Base-by-base conservation (phyloP, 176 grass and related monocot species). In the Musa beccarii region DNA sequence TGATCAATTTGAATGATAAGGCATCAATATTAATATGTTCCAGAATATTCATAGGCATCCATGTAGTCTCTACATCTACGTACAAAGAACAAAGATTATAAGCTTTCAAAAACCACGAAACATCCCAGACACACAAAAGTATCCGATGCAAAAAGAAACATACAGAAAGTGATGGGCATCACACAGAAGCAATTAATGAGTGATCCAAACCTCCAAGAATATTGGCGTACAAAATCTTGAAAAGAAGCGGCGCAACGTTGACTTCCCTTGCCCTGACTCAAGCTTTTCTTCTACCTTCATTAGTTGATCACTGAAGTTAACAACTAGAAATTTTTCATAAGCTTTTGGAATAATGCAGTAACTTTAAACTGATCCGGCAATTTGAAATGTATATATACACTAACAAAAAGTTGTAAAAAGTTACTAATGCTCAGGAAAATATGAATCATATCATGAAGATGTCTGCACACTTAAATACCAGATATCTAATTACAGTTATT, bases 181-280 rank as follows among this genome's bases (percentile, higher is more conserved):
- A 43, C 11, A 1, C 66, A 68, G 34, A 15, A 29, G 13, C 5
- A 68, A 53, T 20, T 52, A 52, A 17, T 16, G 9, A 53, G n/a
- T 6, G n/a, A 72, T 11, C 8, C 10, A 53, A 53, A 98, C 95
- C 88, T 98, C 95, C 29, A 98, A 83, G 71, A 93, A 98, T 75
- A 98, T 93, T 51, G 95, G 95, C 83, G 95, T 98, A 71, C 88
- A 93, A 76, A 98, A 98, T 72, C 95, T 93, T 9, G 90, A 87
- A 79, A 98, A 93, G 71, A 93, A 66, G 19, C 86, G 85, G 51
- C 95, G 85, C 83, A 93, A 81, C 80, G 86, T 84, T 53, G 84
- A 87, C 85, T 98, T 98, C 57, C 88, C 90, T 89, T 98, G 90
- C 34, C 95, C 90, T 70, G 84, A 78, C 75, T 98, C 95, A 20